Evolutionary conservation across 176 grass and related monocot species (phyloP).

Genomic region (Ampelocalamus luodianensis): DNA sequence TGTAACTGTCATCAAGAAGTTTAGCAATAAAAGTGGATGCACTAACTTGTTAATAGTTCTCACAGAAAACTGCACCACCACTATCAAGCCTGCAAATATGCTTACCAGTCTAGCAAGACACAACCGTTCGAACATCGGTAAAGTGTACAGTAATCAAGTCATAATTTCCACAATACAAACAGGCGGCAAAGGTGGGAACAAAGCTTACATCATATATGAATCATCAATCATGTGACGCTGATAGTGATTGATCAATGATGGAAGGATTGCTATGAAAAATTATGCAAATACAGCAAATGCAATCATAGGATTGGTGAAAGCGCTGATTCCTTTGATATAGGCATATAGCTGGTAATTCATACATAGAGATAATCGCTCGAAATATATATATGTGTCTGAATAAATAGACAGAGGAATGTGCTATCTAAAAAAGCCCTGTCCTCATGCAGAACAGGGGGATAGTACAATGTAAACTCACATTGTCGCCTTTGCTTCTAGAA

Average conservation of each 20-base stretch:
- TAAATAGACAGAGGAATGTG: background rate
- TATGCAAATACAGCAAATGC: slow-evolving; percentile 10
- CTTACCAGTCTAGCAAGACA: background rate
- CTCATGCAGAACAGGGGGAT: slow-evolving; percentile 5
- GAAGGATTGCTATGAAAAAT: background rate
- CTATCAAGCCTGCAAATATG: background rate
- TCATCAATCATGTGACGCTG: background rate
- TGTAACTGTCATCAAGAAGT: background rate
- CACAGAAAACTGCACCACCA: background rate
- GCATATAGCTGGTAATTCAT: slow-evolving; percentile 25
- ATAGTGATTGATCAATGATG: background rate
- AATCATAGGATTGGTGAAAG: background rate
- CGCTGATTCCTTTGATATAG: background rate
- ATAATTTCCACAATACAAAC: background rate
- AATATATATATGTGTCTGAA: background rate
- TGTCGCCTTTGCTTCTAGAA: slow-evolving; percentile 1
- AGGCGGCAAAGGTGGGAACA: background rate
- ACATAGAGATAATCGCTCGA: background rate
- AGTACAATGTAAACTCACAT: slow-evolving; percentile 1
- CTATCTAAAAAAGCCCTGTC: background rate
- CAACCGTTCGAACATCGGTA: background rate
- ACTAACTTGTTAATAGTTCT: background rate
- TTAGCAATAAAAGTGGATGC: background rate
- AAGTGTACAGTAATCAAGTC: background rate
- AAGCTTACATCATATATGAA: background rate